Evolutionary conservation across 192 early-diverging fungal genomes (phyloP), one percentile per base, ranked within the genome.

Genomic region (Coemansia sp.): DNA sequence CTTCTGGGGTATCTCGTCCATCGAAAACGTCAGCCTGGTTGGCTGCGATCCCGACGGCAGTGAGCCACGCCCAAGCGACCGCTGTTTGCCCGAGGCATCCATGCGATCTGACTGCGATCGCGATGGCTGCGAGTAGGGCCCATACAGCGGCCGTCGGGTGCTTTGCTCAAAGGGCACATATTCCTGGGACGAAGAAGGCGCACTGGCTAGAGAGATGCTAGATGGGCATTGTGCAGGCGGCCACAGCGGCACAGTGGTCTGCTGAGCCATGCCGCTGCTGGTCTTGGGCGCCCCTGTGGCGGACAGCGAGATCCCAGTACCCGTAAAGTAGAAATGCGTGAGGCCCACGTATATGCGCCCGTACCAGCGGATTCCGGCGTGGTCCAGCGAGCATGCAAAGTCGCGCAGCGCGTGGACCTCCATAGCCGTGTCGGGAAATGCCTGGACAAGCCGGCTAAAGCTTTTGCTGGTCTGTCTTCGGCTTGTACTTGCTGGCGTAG

Each of bases 281-380:
- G 66, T 16, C 34, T 57, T 67, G 58, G 46, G 53, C 16, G 23
- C 12, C 28, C 43, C 46, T 4, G 40, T 13, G 33, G 53, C 26
- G 30, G 46, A 45, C 4, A 77, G 63, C 51, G 53, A 65, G 6
- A 80, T 59, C 2, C 77, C 77, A 4, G 59, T 64, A 4, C 77
- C 77, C 2, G 60, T 56, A 64, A 80, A 80, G 55, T 63, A 80
- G 28, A 80, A 18, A 6, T 48, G 60, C 7, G 58, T 30, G 35
- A 34, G 7, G 61, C 65, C 55, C 4, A 80, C 26, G 26, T 74
- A 80, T 15, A 80, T 65, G 23, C 77, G 72, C 15, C 77, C 77
- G 30, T 80, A 80, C 77, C 77, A 80, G 15, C 77, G 62, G 12
- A 74, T 51, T 5, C 69, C 68, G 6, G 77, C 77, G 46, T 80